phyloP scores from a whole-genome alignment of 192 early-diverging fungal species.

The Phlyctochytrium arcticum region DNA sequence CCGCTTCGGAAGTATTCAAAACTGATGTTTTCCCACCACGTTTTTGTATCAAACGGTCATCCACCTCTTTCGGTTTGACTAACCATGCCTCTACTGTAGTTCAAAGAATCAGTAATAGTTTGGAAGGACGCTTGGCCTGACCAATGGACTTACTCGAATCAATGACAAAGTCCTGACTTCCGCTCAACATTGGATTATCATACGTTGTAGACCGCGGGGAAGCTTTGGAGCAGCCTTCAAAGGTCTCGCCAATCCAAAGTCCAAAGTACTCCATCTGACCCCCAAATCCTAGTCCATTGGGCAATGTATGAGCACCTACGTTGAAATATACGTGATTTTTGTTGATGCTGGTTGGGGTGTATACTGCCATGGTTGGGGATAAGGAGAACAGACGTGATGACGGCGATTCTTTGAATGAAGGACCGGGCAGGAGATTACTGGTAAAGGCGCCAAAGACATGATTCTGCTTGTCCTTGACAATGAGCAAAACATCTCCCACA shows the following conservation, averaged over 20 bases:
- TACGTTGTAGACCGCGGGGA: conserved; percentile 12
- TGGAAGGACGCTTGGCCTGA: background rate
- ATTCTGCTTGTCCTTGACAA: conserved; percentile 6
- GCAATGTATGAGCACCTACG: conserved; percentile 7
- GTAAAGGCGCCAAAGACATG: conserved; percentile 24
- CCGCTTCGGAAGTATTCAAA: background rate
- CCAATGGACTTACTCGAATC: conserved; percentile 12
- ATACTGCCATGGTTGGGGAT: background rate
- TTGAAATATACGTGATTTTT: conserved; percentile 21
- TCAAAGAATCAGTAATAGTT: background rate
- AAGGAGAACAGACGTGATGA: conserved; percentile 11
- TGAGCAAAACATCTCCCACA: background rate
- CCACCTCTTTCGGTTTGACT: conserved; percentile 19
- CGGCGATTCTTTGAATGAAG: conserved; percentile 12
- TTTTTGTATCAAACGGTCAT: conserved; percentile 20
- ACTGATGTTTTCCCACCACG: conserved; percentile 9
- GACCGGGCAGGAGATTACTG: background rate
- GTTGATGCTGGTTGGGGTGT: conserved; percentile 12
- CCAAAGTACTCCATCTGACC: conserved; percentile 29
- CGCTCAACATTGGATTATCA: conserved; percentile 17
- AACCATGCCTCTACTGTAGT: conserved; percentile 20
- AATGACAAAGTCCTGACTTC: conserved; percentile 3
- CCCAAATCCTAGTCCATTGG: conserved; percentile 31
- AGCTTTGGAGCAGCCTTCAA: conserved; percentile 22
- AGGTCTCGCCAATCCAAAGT: conserved; percentile 7